Percentiles rank a stretch among this genome's conserved stretches.
These are phyloP conservation scores for Diaporthe eres DNA, from an alignment of 2,329 filamentous ascomycete genomes.

Conservation along the genomic window DNA sequence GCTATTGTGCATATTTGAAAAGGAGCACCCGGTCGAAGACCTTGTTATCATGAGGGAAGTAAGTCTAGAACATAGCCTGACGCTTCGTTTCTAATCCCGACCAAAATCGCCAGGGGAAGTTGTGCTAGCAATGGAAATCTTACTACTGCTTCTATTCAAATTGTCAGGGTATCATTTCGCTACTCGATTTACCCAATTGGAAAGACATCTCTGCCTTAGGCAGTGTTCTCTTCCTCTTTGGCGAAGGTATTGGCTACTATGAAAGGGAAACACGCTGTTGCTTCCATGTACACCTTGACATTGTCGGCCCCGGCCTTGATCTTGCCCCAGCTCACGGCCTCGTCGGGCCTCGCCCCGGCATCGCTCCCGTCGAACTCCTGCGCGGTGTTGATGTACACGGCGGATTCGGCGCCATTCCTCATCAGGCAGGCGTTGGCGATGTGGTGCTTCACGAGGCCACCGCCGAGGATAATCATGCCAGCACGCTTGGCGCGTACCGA, in stretches of 20 bases:
- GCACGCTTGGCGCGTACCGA: slow-evolving; percentile 88
- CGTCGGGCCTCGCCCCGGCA: slow-evolving; percentile 93
- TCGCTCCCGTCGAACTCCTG: slow-evolving; percentile 99
- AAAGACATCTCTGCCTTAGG: slow-evolving; percentile 35
- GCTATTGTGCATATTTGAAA: too few relatives aligned
- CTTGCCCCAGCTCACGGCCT: slow-evolving; percentile 99
- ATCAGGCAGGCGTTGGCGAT: slow-evolving; percentile 98
- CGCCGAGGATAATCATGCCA: slow-evolving; percentile 96
- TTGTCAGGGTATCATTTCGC: not conserved
- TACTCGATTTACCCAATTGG: not conserved
- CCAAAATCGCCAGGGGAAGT: too few relatives aligned
- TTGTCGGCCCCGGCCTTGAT: slow-evolving; percentile 90
- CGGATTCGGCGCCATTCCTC: slow-evolving; percentile 96
- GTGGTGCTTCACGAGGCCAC: slow-evolving; percentile 97
- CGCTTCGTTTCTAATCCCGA: not conserved
- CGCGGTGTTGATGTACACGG: slow-evolving; percentile 97
- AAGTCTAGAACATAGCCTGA: not conserved
- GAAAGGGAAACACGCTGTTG: slow-evolving; percentile 75
- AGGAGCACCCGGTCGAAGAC: too few relatives aligned
- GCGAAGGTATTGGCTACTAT: slow-evolving; percentile 79
- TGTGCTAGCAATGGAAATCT: not conserved
- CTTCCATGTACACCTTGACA: slow-evolving; percentile 86
- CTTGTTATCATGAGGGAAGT: not conserved
- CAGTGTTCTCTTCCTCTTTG: slow-evolving; percentile 56
- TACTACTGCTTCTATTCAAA: not conserved